These are phyloP conservation scores for Sinapis alba DNA, from an alignment of 441 rosid genomes.

Conservation along the genomic window DNA sequence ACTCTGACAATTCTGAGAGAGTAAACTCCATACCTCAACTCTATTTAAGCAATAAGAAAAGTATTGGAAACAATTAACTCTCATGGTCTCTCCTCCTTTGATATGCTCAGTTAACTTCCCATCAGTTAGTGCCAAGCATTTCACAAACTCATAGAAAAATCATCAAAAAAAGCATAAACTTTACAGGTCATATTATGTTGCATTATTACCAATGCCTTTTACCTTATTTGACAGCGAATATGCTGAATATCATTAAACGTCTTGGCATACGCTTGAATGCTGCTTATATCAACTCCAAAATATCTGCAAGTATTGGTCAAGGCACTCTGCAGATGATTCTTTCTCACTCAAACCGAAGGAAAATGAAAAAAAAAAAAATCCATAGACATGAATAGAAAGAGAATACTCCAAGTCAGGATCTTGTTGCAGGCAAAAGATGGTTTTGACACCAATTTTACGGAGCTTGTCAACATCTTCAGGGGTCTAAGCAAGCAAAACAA, in stretches of 20 bases:
- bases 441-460: slow-evolving; percentile 82
- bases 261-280: slow-evolving; percentile 75
- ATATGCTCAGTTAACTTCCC: neutral
- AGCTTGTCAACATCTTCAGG: slow-evolving; percentile 91
- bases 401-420: slow-evolving; percentile 97
- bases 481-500: slow-evolving; percentile 46
- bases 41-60: neutral
- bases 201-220: neutral
- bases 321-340: slow-evolving; percentile 34
- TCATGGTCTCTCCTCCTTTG: neutral
- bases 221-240: slow-evolving; percentile 91
- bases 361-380: neutral
- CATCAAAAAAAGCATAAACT: neutral
- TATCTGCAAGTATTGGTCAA: slow-evolving; percentile 66
- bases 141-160: neutral
- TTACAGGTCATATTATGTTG: neutral
- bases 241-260: slow-evolving; percentile 63
- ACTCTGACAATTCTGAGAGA: neutral
- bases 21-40: neutral
- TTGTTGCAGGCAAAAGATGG: slow-evolving; percentile 93
- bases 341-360: neutral
- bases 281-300: slow-evolving; percentile 86
- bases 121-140: neutral
- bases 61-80: neutral
- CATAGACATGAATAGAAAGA: slow-evolving; percentile 2